phyloP scores from a whole-genome alignment of 345 rosid genomes.

The Gossypium thurberi region DNA sequence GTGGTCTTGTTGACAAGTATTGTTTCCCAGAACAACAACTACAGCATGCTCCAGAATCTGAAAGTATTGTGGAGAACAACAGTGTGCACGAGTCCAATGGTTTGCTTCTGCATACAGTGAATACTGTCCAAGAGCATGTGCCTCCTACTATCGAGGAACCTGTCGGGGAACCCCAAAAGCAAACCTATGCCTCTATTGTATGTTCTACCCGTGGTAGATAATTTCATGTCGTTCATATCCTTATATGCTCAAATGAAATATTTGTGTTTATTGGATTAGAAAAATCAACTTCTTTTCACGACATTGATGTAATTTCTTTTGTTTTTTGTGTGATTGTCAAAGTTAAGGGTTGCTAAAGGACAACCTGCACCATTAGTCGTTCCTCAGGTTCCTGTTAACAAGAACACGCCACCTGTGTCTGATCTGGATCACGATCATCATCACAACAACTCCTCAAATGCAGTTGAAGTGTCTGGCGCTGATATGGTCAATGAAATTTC shows the following conservation, averaged over 20 bases:
- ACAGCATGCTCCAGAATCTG: conserved; percentile 33
- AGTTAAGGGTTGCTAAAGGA: conserved; percentile 57
- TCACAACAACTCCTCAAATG: conserved; percentile 26
- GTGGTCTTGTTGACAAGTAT: conserved; percentile 40
- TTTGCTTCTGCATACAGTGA: conserved; percentile 21
- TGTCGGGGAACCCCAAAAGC: conserved; percentile 49
- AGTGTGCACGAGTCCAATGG: conserved; percentile 33
- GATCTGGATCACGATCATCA: conserved; percentile 41
- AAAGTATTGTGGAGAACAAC: conserved; percentile 30
- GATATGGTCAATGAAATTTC: conserved; percentile 39
- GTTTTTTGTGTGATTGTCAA: conserved; percentile 10
- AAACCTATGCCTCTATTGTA: conserved; percentile 79
- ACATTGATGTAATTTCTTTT: conserved; percentile 2
- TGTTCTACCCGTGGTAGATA: conserved; percentile 18
- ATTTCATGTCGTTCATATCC: neutral
- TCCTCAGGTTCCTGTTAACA: conserved; percentile 32
- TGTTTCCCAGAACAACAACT: conserved; percentile 34
- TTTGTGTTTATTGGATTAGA: neutral
- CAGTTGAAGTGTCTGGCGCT: conserved; percentile 31
- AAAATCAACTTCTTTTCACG: neutral
- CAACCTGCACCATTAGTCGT: conserved; percentile 33
- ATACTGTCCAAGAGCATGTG: conserved; percentile 30
- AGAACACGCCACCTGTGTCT: conserved; percentile 26
- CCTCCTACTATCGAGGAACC: conserved; percentile 44
- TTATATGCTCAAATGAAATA: neutral